Evolutionary conservation across 768 basidiomycete species (phyloP), one percentile per base, ranked within the genome.

Genomic region (Daedalea quercina): DNA sequence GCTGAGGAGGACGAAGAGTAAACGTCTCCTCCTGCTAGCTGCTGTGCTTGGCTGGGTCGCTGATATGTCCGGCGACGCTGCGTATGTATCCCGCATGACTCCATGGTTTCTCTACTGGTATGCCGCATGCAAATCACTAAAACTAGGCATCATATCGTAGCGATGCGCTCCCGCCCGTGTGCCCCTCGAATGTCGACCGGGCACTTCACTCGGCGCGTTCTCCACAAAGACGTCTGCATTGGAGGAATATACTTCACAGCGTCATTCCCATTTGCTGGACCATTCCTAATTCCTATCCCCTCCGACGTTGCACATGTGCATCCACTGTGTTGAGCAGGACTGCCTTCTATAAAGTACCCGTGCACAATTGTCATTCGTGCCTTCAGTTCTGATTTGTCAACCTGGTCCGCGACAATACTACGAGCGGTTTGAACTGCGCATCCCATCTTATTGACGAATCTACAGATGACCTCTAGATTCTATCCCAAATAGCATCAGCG

Each of bases 51-150:
- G 48, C 37, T 50, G 53, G 53, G 55, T 48, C 50, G 17, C 22
- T 31, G 22, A 6, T 25, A 31, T 25, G 12, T 54, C 40, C 40
- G 44, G 43, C 44, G 42, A 23, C 19, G 40, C 17, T 37, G 42
- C 33, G 48, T 55, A 54, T 49, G 48, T 49, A 49, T 49, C 22
- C 53, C 52, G 55, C 56, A 60, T 53, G 48, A 56, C 31, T 50
- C 42, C 45, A 33, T 25, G 23, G 43, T 22, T 51, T 44, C 45
- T 37, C 50, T 42, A 45, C 50, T 22, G 48, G 59, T 57, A 60
- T 60, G 59, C 51, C 53, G 52, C 54, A 60, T 57, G 59, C 59
- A 15, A 19, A 40, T 40, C 37, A 40, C 17, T 15, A 40, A 40
- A 40, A 40, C 15, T 40, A 40, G 37, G 37, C 19, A 40, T 31